Conservation (phyloP, 345 rosid genomes). For the Eucalyptus decipiens region DNA sequence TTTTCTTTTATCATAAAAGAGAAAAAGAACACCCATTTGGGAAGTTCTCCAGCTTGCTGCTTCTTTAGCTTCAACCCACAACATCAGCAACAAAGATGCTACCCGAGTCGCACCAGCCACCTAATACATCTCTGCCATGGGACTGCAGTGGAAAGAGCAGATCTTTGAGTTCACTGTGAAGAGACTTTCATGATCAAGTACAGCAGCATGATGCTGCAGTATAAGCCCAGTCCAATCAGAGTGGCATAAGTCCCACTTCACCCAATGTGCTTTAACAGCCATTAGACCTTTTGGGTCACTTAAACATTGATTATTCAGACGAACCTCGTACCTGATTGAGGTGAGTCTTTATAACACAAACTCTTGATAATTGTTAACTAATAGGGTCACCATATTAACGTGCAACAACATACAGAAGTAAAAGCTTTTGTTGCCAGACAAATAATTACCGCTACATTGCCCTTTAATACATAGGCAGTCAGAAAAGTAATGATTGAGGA, state of each 20-base stretch:
- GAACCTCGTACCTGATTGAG: background rate
- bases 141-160: conserved; percentile 22
- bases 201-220: background rate
- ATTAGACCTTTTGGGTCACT: background rate
- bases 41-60: background rate
- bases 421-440: background rate
- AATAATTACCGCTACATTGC: background rate
- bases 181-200: background rate
- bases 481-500: background rate
- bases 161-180: background rate
- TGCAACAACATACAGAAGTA: background rate
- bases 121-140: conserved; percentile 33
- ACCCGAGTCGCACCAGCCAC: conserved; percentile 71
- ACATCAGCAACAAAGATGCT: conserved; percentile 52
- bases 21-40: background rate
- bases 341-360: background rate
- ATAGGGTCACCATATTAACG: background rate
- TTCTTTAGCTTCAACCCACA: conserved; percentile 2
- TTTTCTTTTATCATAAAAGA: background rate
- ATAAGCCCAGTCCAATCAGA: background rate
- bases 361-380: background rate
- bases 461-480: background rate
- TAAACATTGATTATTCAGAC: background rate
- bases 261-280: background rate
- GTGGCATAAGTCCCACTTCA: background rate